Conservation (phyloP, 2,329 filamentous ascomycete species). For the Metarhizium rileyi region DNA sequence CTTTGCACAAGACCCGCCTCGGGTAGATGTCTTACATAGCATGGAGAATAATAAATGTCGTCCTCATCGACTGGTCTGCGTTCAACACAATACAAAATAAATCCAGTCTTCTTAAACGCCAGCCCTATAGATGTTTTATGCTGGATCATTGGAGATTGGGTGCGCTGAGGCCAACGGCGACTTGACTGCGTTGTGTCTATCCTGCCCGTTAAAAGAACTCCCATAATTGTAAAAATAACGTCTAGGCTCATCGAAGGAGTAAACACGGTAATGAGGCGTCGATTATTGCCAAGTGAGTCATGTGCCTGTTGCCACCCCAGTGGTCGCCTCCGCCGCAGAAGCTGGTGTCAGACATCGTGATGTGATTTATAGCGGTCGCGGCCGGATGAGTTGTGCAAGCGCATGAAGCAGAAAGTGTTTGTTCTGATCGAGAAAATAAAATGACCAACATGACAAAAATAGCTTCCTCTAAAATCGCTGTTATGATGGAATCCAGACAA, state of each 20-base stretch:
- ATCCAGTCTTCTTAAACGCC: conserved; percentile 7
- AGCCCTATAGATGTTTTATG: not conserved
- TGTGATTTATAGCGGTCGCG: not conserved
- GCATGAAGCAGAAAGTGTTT: not conserved
- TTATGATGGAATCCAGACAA: conserved; percentile 42
- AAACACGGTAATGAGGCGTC: no score
- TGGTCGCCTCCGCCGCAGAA: no score
- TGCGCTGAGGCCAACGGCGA: conserved; percentile 2
- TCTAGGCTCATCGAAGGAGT: no score
- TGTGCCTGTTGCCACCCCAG: no score
- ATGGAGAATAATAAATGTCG: not conserved
- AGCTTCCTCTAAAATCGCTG: not conserved
- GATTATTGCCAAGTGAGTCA: no score
- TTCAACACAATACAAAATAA: conserved; percentile 1
- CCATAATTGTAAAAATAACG: not conserved
- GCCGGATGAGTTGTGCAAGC: not conserved
- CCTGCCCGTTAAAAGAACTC: not conserved
- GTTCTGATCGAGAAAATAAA: not conserved
- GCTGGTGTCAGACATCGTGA: no score
- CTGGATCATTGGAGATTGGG: not conserved
- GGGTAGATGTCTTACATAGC: conserved; percentile 2
- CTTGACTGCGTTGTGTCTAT: not conserved
- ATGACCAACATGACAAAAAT: not conserved
- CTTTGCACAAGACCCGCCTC: not conserved
- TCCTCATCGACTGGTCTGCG: not conserved